Base-by-base conservation (phyloP, 257 asterid species). In the Cruciata laevipes region DNA sequence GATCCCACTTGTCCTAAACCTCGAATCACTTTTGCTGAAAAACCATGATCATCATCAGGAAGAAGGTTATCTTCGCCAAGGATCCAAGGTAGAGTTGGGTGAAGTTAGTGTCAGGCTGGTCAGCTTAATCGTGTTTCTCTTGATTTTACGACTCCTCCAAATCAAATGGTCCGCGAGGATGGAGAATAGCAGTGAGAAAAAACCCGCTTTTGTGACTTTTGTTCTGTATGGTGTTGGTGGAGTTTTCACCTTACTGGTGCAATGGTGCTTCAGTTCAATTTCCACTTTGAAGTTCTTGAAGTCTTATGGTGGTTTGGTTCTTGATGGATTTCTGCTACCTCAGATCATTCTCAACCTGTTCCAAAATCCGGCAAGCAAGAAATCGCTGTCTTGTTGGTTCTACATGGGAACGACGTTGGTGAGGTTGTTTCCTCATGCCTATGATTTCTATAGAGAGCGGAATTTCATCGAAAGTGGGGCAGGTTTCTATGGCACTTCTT, bases 241-340 rank as follows among this genome's bases (percentile, higher is more conserved):
- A 12, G 40, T 81, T 69, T 30, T 80, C 23, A 32, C 83, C 42
- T 47, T 86, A 2, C 55, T 81, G 12, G 13, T 84, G 12, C 55
- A 77, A 79, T 53, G 60, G 60, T 6, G 11, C 14, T 3, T 35
- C 64, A 25, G 55, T 2, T 62, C 17, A 25, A 20, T 71, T 42
- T 71, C 85, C 11, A 35, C 82, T 0, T 82, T 83, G 84, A 75
- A 72, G 6, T 79, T 71, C 70, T 70, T 87, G 25, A 85, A 81
- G 76, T 79, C 86, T 13, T 89, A 82, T 52, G 84, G 31, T 8
- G 96, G 95, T 51, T 60, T 86, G 68, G 65, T 87, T 68, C 79
- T 87, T 20, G 95, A 89, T 61, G 84, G 91, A 7, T 87, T 85
- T 74, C 86, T 87, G 6, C 69, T 89, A 42, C 96, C 95, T 49